Base-by-base conservation (phyloP, 2,329 filamentous ascomycete genomes). In the Aureobasidium sp. region DNA sequence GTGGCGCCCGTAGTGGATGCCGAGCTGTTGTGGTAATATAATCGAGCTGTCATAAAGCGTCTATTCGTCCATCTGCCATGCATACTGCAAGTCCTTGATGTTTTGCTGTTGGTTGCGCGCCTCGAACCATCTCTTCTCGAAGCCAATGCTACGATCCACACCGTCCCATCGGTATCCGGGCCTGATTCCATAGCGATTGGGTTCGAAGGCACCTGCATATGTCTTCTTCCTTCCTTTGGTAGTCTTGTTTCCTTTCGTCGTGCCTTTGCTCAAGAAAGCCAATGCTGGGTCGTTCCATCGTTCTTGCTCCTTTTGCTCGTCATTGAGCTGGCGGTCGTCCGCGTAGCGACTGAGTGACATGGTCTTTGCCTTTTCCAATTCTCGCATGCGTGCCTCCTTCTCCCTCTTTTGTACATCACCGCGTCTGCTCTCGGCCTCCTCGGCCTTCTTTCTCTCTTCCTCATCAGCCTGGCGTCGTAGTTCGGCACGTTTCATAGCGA, bases 91-190 rank as follows among this genome's bases (percentile, higher is more conserved):
- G 36, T 87, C 87, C 74, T 89, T 88, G 68, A 88, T 85, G 72
- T 91, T 86, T 69, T 87, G 85, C 67, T 84, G 84, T 67, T 85
- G 80, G 73, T 97, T 97, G 67, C 92, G 79, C 2, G 91, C 90
- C 73, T 89, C 91, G 77, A 97, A 97, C 77, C 92, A 89, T 72
- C 97, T 88, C 65, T 85, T 88, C 78, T 99, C 94, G 72, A 97
- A 97, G 0, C 93, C 93, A 76, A 91, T 99, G 22, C 90, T 82
- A 67, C 94, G 82, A 79, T 99, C 94, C 20, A 99, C 94, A 6
- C 95, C 94, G 79, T 99, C 94, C 94, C 94, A 99, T 66, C 90
- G 81, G 77, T 96, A 91, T 0, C 94, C 95, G 0, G 94, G 94
- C 64, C 87, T 82, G 65, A 99, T 97, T 1, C 90, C 90, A 77